Conservation (phyloP, 306 rosid species). For the Cucumis melo region DNA sequence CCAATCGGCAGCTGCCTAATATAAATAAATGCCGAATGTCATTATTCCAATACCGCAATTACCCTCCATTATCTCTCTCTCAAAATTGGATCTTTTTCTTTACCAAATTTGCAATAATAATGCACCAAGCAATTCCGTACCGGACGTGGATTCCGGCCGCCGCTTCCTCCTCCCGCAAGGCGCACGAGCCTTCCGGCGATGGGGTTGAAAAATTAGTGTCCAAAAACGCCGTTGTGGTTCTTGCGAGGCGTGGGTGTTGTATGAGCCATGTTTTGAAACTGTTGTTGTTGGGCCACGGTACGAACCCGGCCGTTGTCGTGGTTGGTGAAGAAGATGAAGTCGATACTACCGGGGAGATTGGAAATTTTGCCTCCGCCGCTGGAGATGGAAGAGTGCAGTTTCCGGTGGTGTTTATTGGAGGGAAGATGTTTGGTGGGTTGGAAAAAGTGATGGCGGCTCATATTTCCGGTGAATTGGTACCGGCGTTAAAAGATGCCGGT, state of each 20-base stretch:
- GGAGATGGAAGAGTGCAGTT: constrained; percentile 25
- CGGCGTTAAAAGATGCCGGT: constrained; percentile 73
- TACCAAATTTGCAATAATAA: constrained; percentile 2
- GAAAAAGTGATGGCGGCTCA: constrained; percentile 80
- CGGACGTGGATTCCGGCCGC: constrained; percentile 17
- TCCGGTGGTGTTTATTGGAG: constrained; percentile 82
- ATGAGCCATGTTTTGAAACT: constrained; percentile 71
- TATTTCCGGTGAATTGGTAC: constrained; percentile 83
- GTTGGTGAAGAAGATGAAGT: constrained; percentile 43
- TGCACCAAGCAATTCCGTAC: constrained; percentile 84
- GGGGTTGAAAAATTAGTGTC: constrained; percentile 22
- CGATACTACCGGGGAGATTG: constrained; percentile 21
- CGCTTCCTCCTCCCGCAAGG: not conserved
- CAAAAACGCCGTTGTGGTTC: constrained; percentile 59
- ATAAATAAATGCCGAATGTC: not conserved
- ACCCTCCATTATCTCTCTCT: not conserved
- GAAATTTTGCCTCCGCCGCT: not conserved
- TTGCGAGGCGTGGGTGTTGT: constrained; percentile 72
- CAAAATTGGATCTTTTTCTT: not conserved
- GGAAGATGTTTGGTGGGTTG: constrained; percentile 81
- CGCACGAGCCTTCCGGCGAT: not conserved
- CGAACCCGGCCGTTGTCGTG: constrained; percentile 59
- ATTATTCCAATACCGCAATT: not conserved
- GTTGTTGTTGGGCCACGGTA: constrained; percentile 71
- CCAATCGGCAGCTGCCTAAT: not conserved